Conservation (phyloP, 2,329 filamentous ascomycete genomes). For the Scolecobasidium constrictum region DNA sequence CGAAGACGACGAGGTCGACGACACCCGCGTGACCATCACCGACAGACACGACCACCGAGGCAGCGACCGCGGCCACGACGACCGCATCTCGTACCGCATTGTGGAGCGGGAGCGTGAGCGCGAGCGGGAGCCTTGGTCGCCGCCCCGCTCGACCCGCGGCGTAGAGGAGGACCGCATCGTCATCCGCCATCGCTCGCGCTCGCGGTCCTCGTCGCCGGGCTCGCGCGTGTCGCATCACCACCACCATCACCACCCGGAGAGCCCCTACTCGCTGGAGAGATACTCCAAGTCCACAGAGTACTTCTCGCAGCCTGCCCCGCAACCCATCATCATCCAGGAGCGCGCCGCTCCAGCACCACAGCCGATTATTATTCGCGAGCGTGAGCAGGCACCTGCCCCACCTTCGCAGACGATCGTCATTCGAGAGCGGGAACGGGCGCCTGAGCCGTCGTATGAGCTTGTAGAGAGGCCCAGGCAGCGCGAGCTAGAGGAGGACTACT, state of each 20-base stretch:
- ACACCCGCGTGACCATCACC: slow-evolving; percentile 37
- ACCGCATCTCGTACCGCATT: slow-evolving; percentile 18
- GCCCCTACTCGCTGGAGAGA: slow-evolving; percentile 35
- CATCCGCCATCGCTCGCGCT: slow-evolving; percentile 5
- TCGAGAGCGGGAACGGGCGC: slow-evolving; percentile 30
- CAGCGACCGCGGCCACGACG: slow-evolving; percentile 3
- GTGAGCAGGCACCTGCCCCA: slow-evolving; percentile 35
- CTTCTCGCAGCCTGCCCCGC: slow-evolving; percentile 35
- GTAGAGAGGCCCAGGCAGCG: slow-evolving; percentile 32
- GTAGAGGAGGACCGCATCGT: slow-evolving; percentile 6
- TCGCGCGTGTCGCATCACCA: slow-evolving; percentile 24
- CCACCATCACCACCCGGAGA: slow-evolving; percentile 28
- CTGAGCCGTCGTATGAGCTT: slow-evolving; percentile 50
- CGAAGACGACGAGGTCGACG: slow-evolving; percentile 32
- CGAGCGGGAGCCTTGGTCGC: too few relatives aligned
- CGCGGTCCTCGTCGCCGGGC: slow-evolving; percentile 33
- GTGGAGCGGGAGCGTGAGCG: slow-evolving; percentile 19
- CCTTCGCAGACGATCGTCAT: slow-evolving; percentile 38
- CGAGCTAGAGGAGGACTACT: slow-evolving; percentile 49
- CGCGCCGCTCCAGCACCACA: slow-evolving; percentile 36
- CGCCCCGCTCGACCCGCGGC: slow-evolving; percentile 8
- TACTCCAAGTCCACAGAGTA: slow-evolving; percentile 44
- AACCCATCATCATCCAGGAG: slow-evolving; percentile 40
- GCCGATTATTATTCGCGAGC: slow-evolving; percentile 41
- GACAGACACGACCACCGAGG: slow-evolving; percentile 5